These are phyloP conservation scores for Teratosphaeria nubilosa DNA, from an alignment of 2,329 filamentous ascomycete genomes.

Conservation along the genomic window DNA sequence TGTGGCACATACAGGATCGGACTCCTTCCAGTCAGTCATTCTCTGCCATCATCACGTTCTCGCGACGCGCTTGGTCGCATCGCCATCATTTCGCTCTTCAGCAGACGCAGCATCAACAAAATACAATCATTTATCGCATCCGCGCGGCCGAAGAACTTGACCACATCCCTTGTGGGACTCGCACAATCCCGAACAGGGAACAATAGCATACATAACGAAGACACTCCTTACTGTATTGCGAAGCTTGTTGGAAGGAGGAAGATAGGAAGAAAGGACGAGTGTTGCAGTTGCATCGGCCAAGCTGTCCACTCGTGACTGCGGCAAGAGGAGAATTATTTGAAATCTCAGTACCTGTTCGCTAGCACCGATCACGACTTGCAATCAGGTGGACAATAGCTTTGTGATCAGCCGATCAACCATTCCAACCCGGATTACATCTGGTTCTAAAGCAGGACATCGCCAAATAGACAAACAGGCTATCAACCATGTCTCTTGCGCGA, in stretches of 20 bases:
- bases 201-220: background rate
- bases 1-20: background rate
- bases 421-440: background rate
- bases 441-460: background rate
- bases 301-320: background rate
- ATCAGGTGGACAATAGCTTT: background rate
- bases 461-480: background rate
- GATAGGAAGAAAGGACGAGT: background rate
- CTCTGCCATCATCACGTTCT: background rate
- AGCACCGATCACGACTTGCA: background rate
- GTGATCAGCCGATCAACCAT: background rate
- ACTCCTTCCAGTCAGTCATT: background rate
- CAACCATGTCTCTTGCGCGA: constrained; percentile 50
- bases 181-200: background rate
- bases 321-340: background rate
- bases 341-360: background rate
- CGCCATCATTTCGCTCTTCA: background rate
- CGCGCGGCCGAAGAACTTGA: background rate
- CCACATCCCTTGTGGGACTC: background rate
- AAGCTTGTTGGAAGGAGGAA: background rate
- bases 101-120: background rate
- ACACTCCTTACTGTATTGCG: background rate
- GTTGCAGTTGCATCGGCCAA: too few relatives aligned
- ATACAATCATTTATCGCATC: background rate
- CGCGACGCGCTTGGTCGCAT: background rate